Evolutionary conservation across 2,329 filamentous ascomycete genomes (phyloP).

Genomic region (Capronia americana): DNA sequence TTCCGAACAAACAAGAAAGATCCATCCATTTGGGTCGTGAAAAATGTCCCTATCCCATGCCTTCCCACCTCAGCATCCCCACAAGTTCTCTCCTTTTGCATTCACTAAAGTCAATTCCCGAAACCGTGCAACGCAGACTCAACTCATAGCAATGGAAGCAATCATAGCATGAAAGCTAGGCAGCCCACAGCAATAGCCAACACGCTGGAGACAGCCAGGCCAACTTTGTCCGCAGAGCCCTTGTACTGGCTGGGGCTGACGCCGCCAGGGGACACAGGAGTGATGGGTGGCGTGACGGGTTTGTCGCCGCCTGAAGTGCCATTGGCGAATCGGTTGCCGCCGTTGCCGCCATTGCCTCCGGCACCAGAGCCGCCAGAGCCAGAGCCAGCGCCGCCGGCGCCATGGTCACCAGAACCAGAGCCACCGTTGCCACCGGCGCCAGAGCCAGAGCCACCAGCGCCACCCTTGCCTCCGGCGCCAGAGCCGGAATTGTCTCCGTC

Average conservation of each 20-base stretch:
- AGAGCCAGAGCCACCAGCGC: no score
- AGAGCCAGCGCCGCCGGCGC: conserved; percentile 1
- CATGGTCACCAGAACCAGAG: no score
- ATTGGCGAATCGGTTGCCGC: conserved; percentile 8
- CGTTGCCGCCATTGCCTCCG: conserved; percentile 20
- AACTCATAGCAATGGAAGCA: neutral
- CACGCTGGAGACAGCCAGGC: conserved; percentile 28
- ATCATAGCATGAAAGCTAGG: conserved; percentile 32
- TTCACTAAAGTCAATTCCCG: neutral
- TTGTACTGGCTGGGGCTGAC: conserved; percentile 5
- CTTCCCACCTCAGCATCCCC: neutral
- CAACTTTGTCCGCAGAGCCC: conserved; percentile 13
- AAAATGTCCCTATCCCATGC: neutral
- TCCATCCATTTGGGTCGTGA: conserved; percentile 6
- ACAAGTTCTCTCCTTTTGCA: neutral
- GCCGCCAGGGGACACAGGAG: conserved; percentile 18
- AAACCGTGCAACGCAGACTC: neutral
- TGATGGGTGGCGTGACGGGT: conserved; percentile 28
- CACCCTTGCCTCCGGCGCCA: no score
- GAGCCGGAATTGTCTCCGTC: no score
- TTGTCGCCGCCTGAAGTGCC: conserved; percentile 18
- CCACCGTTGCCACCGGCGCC: no score
- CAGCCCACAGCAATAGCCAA: conserved; percentile 30
- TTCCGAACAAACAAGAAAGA: conserved; percentile 14
- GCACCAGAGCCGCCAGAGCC: conserved; percentile 15